Evolutionary conservation across 257 asterid genomes (phyloP), one percentile per base, ranked within the genome.

Genomic region (Datura wrightii): DNA sequence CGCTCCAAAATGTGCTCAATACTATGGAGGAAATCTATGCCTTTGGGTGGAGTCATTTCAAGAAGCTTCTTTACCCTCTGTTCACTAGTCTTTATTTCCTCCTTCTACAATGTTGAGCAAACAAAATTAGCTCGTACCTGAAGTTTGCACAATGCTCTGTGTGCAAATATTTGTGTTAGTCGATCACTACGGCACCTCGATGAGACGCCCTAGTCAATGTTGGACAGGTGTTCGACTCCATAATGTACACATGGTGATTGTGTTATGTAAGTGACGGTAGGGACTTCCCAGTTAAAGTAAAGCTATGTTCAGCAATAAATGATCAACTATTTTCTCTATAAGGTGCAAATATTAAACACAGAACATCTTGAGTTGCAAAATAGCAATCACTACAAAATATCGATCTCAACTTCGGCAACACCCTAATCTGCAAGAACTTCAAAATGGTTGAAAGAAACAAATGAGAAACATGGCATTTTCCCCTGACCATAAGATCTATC

Each of bases 1-100:
- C 99, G 98, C 89, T 93, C 98, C 87, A 96, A 91, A 79, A 94
- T 93, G 90, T 93, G 99, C 93, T 94, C 98, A 86, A 96, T 93
- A 91, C 98, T 91, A 70, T 52, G 90, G 82, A 96, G 98, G 89
- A 96, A 96, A 31, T 92, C 98, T 87, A 91, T 94, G 83, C 99
- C 99, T 69, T 70, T 90, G 52, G 99, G 99, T 80, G 99, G 99
- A 65, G 93, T 96, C 94, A 90, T 86, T 90, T 93, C 97, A 80
- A 96, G 93, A 85, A 96, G 98, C 91, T 89, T 94, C 88, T 96
- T 96, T 62, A 91, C 99, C 86, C 95, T 92, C 82, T 94, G 98
- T 92, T 96, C 99, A 83, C 89, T 87, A 63, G 84, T 82, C 91
- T 87, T 92, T 87, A 96, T 92, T 88, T 96, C 99, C 88, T 93